These are phyloP conservation scores for Solanum chacoense DNA, from an alignment of 305 asterid species.

Conservation along the genomic window DNA sequence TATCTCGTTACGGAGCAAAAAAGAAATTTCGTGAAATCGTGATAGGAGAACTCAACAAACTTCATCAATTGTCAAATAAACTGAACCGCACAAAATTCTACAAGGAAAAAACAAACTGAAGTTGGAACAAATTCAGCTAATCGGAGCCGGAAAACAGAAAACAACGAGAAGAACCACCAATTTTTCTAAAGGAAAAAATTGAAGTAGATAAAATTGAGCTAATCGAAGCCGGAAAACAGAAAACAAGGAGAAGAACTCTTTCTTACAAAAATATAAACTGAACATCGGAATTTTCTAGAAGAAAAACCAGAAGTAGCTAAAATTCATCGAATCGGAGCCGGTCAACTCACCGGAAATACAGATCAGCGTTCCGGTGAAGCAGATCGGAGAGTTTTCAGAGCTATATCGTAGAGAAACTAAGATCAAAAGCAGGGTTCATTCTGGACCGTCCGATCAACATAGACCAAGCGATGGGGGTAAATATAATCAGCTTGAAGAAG, in stretches of 20 bases:
- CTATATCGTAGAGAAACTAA: background rate
- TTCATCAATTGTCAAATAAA: background rate
- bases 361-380: background rate
- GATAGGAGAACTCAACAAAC: background rate
- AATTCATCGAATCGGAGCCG: background rate
- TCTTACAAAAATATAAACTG: background rate
- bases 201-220: background rate
- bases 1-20: background rate
- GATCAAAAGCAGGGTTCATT: background rate
- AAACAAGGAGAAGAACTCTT: background rate
- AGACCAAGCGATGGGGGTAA: background rate
- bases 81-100: background rate
- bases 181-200: background rate
- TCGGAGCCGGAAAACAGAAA: background rate
- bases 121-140: background rate
- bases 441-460: background rate
- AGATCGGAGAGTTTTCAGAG: background rate
- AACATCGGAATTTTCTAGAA: background rate
- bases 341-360: background rate
- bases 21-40: background rate
- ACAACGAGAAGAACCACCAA: background rate
- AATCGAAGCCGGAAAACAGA: background rate
- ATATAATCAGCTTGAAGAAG: background rate
- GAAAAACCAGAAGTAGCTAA: background rate
- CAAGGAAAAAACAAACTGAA: background rate